Conservation (phyloP, 257 asterid genomes). For the Mitragyna speciosa region DNA sequence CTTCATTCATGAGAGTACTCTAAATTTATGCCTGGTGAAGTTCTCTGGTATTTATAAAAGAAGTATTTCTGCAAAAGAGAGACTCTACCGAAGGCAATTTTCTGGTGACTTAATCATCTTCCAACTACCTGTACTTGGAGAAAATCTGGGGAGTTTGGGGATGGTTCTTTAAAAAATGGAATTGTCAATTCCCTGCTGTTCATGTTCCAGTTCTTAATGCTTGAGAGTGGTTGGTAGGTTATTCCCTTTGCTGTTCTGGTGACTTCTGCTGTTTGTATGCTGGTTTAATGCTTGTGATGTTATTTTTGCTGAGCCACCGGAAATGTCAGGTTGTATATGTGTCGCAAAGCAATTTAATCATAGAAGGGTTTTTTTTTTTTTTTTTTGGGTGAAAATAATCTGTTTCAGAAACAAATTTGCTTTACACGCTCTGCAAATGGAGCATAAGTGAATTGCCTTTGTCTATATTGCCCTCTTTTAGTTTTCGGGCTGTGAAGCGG, state of each 20-base stretch:
- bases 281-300: background rate
- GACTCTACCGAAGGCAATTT: background rate
- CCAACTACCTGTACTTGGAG: background rate
- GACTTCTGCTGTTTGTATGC: background rate
- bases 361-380: background rate
- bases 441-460: background rate
- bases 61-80: background rate
- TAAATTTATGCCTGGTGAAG: background rate
- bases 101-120: background rate
- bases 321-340: background rate
- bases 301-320: background rate
- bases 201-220: background rate
- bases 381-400: background rate
- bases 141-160: background rate
- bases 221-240: background rate
- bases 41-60: background rate
- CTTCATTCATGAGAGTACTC: background rate
- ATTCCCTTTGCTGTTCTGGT: background rate
- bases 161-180: background rate
- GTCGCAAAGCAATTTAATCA: background rate
- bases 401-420: background rate
- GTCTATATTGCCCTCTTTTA: background rate
- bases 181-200: background rate
- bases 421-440: background rate
- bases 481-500: slow-evolving; percentile 56